Percentiles rank a stretch among this genome's conserved stretches.
phyloP scores from a whole-genome alignment of 257 asterid species.

The Solanum etuberosum region DNA sequence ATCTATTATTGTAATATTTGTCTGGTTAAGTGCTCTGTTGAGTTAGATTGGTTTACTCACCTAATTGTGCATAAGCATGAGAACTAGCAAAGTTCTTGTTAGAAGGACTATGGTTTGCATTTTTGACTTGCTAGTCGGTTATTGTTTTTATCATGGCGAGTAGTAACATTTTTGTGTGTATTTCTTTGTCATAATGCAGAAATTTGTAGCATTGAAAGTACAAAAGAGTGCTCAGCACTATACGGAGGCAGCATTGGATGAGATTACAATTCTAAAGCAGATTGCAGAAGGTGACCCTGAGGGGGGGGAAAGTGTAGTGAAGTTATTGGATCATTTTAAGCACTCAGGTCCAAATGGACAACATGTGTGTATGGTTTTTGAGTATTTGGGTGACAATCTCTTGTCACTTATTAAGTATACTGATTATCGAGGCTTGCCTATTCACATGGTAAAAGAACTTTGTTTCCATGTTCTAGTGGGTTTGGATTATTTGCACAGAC shows the following conservation, averaged over 20 bases:
- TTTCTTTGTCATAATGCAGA: not conserved
- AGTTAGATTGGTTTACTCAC: not conserved
- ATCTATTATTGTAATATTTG: not conserved
- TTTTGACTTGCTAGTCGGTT: not conserved
- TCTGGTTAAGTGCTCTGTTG: not conserved
- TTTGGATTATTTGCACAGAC: constrained; percentile 78
- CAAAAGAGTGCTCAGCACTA: constrained; percentile 93
- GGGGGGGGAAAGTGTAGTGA: constrained; percentile 72
- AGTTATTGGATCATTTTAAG: constrained; percentile 87
- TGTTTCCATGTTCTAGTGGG: constrained; percentile 78
- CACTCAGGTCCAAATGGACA: constrained; percentile 93
- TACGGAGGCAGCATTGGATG: constrained; percentile 94
- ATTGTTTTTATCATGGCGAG: not conserved
- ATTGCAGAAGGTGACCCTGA: constrained; percentile 83
- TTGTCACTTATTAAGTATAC: constrained; percentile 75
- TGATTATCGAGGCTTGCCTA: constrained; percentile 61
- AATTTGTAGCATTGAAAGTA: constrained; percentile 73
- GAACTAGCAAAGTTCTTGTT: not conserved
- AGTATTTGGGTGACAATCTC: constrained; percentile 84
- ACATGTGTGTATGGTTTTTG: constrained; percentile 94
- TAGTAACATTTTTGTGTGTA: not conserved
- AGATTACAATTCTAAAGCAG: constrained; percentile 70
- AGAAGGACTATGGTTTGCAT: not conserved
- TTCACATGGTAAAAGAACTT: constrained; percentile 76
- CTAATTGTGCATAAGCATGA: not conserved